Evolutionary conservation across 2,329 filamentous ascomycete genomes (phyloP), one percentile per base, ranked within the genome.

Genomic region (Blastomyces gilchristii): DNA sequence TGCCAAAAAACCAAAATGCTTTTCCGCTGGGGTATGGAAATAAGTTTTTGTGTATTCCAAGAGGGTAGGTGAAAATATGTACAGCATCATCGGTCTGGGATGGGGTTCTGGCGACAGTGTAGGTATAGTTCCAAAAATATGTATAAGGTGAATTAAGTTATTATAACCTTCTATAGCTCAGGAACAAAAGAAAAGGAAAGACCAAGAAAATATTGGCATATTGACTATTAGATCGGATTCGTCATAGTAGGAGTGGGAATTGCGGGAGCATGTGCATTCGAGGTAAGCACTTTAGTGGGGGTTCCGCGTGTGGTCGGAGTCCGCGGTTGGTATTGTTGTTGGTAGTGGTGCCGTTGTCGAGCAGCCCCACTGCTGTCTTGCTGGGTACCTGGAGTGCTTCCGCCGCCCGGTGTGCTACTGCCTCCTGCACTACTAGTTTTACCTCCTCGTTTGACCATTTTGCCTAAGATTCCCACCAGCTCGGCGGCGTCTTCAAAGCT

Each of bases 401-500:
- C 69, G 11, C 68, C 71, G 14, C 70, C 72, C 11, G 68, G 70
- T 1, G 70, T 71, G 64, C 73, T 76, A 59, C 73, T 75, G 6
- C 67, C 69, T 0, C 67, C 67, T 11, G 63, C 68, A 62, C 69
- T 72, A 62, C 67, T 70, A 11, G 71, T 68, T 62, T 77, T 78
- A 0, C 72, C 71, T 8, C 88, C 88, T 59, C 91, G 84, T 76
- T 89, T 92, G 83, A 92, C 90, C 87, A 97, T 94, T 71, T 87
- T 90, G 7, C 90, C 91, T 0, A 97, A 76, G 0, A 94, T 87
- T 0, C 89, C 88, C 9, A 97, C 92, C 14, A 97, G 82, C 70
- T 93, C 89, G 63, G 91, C 91, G 0, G 92, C 91, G 74, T 97
- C 94, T 67, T 89, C 85, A 72, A 97, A 99, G 80, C 94, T 95